Conservation (phyloP, 2,329 filamentous ascomycete species). For the Fusarium burgessii region DNA sequence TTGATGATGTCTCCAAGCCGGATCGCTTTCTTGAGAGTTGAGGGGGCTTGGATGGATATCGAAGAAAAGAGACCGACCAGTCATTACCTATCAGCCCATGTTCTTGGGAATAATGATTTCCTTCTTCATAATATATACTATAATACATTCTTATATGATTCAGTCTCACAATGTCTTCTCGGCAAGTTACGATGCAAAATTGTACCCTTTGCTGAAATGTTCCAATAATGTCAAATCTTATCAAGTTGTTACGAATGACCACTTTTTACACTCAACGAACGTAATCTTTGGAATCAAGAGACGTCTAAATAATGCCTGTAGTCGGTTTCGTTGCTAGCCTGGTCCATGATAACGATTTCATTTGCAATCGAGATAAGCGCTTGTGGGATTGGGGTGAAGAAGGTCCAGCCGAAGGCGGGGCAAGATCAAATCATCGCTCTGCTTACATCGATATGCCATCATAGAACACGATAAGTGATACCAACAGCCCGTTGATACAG, state of each 20-base stretch:
- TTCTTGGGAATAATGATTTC: rapidly evolving
- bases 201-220: rapidly evolving
- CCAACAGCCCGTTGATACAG: not conserved
- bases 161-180: too few relatives aligned
- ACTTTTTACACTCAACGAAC: rapidly evolving
- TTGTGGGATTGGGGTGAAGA: not conserved
- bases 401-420: not conserved
- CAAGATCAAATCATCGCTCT: rapidly evolving
- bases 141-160: too few relatives aligned
- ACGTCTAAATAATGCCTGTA: rapidly evolving
- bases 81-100: not conserved
- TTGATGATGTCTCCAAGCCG: rapidly evolving
- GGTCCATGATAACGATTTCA: rapidly evolving
- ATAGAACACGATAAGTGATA: not conserved
- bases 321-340: too few relatives aligned
- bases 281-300: not conserved
- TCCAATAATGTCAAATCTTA: rapidly evolving
- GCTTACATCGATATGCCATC: not conserved
- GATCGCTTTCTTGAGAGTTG: rapidly evolving
- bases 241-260: rapidly evolving
- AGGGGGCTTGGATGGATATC: rapidly evolving
- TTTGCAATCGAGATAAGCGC: not conserved
- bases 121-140: not conserved
- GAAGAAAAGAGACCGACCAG: rapidly evolving
- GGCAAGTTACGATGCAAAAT: too few relatives aligned